Evolutionary conservation across 352 stramenopile species (phyloP).

Genomic region (Elongisporangium prolatum): DNA sequence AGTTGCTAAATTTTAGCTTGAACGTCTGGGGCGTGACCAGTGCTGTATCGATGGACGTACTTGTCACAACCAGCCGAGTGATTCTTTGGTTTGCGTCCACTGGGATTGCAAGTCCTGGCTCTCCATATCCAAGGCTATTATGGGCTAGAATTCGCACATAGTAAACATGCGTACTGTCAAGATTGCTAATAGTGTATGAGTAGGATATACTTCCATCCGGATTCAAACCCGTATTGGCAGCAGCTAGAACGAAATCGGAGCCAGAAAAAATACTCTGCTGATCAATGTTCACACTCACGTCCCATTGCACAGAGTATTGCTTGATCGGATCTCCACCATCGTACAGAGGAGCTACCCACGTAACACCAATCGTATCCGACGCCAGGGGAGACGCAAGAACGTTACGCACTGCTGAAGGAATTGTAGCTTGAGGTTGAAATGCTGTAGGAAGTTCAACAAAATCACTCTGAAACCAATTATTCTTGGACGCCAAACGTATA

Average conservation of each 20-base stretch:
- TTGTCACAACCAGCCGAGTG: conserved; percentile 33
- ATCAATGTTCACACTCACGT: conserved; percentile 80
- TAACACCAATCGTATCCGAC: conserved; percentile 36
- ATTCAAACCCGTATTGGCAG: background rate
- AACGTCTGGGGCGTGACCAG: conserved; percentile 40
- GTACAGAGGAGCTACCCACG: conserved; percentile 68
- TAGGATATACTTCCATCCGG: conserved; percentile 1
- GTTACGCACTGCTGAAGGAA: conserved; percentile 23
- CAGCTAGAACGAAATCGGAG: conserved; percentile 27
- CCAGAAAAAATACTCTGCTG: conserved; percentile 58
- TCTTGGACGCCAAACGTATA: conserved; percentile 29
- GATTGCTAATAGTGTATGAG: conserved; percentile 36
- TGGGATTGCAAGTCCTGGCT: conserved; percentile 33
- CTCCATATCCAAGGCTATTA: conserved; percentile 73
- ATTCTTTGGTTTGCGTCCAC: conserved; percentile 50
- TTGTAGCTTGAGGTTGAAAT: conserved; percentile 19
- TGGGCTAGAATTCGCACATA: conserved; percentile 82
- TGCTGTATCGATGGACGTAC: conserved; percentile 20
- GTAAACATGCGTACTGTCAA: conserved; percentile 48
- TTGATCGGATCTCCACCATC: conserved; percentile 70
- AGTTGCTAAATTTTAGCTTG: conserved; percentile 55
- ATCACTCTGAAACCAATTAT: conserved; percentile 28
- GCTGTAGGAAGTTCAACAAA: conserved; percentile 14
- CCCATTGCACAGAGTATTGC: conserved; percentile 94
- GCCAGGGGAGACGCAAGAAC: conserved; percentile 35